phyloP scores from a whole-genome alignment of 2,329 filamentous ascomycete genomes.

The Aspergillus tamarii region DNA sequence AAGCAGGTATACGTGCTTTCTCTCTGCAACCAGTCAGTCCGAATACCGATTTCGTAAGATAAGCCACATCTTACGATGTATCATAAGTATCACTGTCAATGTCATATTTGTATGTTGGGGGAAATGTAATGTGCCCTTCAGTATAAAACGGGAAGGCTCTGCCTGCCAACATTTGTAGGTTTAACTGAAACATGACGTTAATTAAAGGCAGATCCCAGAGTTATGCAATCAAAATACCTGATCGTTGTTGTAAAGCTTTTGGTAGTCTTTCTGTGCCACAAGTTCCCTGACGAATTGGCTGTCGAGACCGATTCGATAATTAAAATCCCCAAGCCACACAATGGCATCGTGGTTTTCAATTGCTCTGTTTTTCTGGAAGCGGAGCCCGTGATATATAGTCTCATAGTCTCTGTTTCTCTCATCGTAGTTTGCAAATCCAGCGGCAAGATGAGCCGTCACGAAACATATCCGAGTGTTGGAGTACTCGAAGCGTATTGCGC shows the following conservation, averaged over 20 bases:
- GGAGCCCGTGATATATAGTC: constrained; percentile 82
- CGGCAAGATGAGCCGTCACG: constrained; percentile 93
- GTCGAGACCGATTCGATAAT: constrained; percentile 88
- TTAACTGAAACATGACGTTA: constrained; percentile 61
- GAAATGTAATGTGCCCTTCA: constrained; percentile 83
- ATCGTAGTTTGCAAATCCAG: constrained; percentile 95
- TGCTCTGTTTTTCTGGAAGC: constrained; percentile 85
- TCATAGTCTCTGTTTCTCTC: constrained; percentile 92
- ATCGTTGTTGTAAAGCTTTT: constrained; percentile 85
- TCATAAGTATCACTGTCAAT: constrained; percentile 87
- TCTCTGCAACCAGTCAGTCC: constrained; percentile 62
- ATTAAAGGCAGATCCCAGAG: constrained; percentile 11
- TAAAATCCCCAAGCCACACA: constrained; percentile 97
- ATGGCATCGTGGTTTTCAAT: constrained; percentile 92
- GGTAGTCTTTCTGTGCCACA: constrained; percentile 72
- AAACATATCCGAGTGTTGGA: constrained; percentile 92
- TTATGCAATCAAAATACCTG: constrained; percentile 59
- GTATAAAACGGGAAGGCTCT: constrained; percentile 89
- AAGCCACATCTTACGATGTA: constrained; percentile 67
- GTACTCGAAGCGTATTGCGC: constrained; percentile 93
- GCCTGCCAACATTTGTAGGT: constrained; percentile 94
- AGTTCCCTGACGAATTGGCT: constrained; percentile 77
- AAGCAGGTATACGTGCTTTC: constrained; percentile 91
- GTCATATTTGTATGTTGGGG: constrained; percentile 96
- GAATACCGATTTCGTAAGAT: not conserved